Conservation (phyloP, 2,329 filamentous ascomycete genomes). For the Aspergillus calidoustus region DNA sequence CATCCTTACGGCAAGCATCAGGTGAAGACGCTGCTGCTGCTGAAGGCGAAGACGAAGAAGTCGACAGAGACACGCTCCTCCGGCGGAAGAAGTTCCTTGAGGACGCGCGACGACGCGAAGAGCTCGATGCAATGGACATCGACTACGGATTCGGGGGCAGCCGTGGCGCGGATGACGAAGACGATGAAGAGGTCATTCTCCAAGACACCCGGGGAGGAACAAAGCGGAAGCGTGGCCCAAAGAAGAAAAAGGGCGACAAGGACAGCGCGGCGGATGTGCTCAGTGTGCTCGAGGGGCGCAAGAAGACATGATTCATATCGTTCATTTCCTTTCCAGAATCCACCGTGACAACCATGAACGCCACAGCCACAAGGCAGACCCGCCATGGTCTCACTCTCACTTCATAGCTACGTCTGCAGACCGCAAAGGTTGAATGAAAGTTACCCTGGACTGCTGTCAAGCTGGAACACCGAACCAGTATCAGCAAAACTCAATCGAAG, state of each 20-base stretch:
- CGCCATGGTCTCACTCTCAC: not conserved
- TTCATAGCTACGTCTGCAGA: not conserved
- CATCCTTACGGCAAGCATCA: constrained; percentile 59
- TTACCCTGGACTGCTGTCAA: constrained; percentile 9
- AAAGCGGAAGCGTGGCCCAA: constrained; percentile 59
- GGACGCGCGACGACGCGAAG: constrained; percentile 59
- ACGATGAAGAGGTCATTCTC: constrained; percentile 72
- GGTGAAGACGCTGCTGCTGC: constrained; percentile 39
- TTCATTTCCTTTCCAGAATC: not conserved
- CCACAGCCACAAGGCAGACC: not conserved
- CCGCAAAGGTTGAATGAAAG: not conserved
- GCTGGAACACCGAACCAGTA: not conserved
- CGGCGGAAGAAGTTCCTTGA: constrained; percentile 76
- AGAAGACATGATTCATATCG: constrained; percentile 38
- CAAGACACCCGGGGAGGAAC: constrained; percentile 38
- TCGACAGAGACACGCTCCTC: constrained; percentile 66
- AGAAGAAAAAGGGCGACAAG: constrained; percentile 57
- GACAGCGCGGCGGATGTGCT: constrained; percentile 80
- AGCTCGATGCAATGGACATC: constrained; percentile 85
- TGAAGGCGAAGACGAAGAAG: constrained; percentile 46
- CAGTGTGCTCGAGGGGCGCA: constrained; percentile 72
- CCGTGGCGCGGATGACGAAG: constrained; percentile 83
- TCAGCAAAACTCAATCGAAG: not conserved
- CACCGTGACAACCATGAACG: not conserved
- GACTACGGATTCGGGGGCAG: constrained; percentile 94